phyloP scores from a whole-genome alignment of 352 stramenopile species.

The Phytophthora ohioensis region DNA sequence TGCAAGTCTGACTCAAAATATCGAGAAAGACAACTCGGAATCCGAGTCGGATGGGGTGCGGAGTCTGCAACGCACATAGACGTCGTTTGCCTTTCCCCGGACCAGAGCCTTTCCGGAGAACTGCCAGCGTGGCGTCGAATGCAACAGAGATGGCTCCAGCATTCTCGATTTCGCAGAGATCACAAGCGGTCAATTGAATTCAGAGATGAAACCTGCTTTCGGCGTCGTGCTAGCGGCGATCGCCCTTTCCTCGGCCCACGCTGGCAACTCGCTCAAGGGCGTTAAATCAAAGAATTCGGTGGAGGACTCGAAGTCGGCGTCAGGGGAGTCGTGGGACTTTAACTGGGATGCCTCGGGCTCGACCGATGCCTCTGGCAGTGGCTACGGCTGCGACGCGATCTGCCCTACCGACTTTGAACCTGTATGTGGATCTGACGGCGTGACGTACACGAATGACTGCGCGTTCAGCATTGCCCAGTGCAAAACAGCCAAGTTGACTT shows the following conservation, averaged over 20 bases:
- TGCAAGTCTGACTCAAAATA: neutral
- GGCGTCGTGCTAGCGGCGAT: constrained; percentile 19
- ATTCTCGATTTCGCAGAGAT: constrained; percentile 24
- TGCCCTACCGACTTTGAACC: constrained; percentile 36
- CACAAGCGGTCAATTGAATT: neutral
- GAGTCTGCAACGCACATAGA: constrained; percentile 18
- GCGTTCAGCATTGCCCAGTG: constrained; percentile 33
- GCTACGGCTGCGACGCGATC: constrained; percentile 29
- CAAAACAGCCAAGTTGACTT: constrained; percentile 11
- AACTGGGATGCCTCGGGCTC: constrained; percentile 31
- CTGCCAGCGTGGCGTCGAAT: neutral
- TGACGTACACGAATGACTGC: constrained; percentile 37
- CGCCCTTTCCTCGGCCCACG: constrained; percentile 6
- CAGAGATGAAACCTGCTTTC: constrained; percentile 18
- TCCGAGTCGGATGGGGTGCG: constrained; percentile 5
- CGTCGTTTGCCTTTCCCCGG: constrained; percentile 20
- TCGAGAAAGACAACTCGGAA: neutral
- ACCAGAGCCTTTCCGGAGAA: constrained; percentile 26
- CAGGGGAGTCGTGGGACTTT: constrained; percentile 22
- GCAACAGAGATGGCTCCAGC: constrained; percentile 3
- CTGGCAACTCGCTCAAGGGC: constrained; percentile 5
- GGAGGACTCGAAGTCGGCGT: constrained; percentile 9
- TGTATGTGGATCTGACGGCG: constrained; percentile 49
- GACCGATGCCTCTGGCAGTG: constrained; percentile 19
- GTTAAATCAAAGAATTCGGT: neutral